Base-by-base conservation (phyloP, 371 early-diverging fungal genomes). In the Sporodiniella umbellata region DNA sequence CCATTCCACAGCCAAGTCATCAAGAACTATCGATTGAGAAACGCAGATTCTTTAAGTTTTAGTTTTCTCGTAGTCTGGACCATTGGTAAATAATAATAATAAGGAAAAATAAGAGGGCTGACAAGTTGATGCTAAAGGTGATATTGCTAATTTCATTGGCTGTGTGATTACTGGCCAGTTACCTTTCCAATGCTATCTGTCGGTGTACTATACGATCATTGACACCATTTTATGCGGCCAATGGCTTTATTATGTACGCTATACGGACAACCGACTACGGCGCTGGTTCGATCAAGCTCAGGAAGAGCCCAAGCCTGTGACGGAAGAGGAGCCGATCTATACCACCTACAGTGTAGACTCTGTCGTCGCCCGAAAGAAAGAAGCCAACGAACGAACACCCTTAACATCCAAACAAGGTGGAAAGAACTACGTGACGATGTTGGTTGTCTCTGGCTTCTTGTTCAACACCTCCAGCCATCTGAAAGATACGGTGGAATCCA, bases 71-170 rank as follows among this genome's bases (percentile, higher is more conserved):
- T 68, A 30, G 81, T 78, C 42, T 88, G 88, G 88, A 43, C 63
- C 25, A 22, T 64, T n/a, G n/a, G n/a, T n/a, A n/a, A n/a, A n/a
- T n/a, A n/a, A n/a, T n/a, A n/a, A n/a, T n/a, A n/a, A n/a, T n/a
- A n/a, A n/a, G n/a, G n/a, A n/a, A n/a, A n/a, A n/a, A n/a, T n/a
- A n/a, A n/a, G n/a, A n/a, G n/a, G n/a, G n/a, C n/a, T n/a, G n/a
- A n/a, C n/a, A n/a, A n/a, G n/a, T n/a, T n/a, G n/a, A n/a, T n/a
- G n/a, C n/a, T n/a, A n/a, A n/a, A 70, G 90, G 89, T 40, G 90
- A 90, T 56, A 47, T 85, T 46, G 72, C 81, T 42, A 89, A 88
- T 48, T 70, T 89, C 7, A 65, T 83, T 42, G 90, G 89, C 17
- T 83, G 87, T 35, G 54, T 84, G 11, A 62, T 86, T 43, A 86